These are phyloP conservation scores for Leccinum subrobustum DNA, from an alignment of 1,284 basidiomycete species.

Conservation along the genomic window DNA sequence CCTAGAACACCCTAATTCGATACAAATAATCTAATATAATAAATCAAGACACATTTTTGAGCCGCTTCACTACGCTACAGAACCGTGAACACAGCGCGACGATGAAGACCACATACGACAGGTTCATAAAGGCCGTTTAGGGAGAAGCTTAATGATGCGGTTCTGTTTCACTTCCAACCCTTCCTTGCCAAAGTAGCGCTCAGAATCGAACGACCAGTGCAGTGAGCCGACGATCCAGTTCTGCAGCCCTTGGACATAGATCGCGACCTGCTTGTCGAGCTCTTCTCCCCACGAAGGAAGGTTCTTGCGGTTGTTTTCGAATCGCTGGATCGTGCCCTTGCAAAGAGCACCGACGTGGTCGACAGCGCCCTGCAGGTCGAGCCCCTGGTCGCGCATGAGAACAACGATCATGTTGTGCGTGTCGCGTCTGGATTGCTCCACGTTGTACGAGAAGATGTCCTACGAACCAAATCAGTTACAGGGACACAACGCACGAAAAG, in stretches of 20 bases:
- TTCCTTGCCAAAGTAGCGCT: constrained; percentile 52
- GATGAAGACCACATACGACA: neutral
- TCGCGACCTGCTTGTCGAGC: constrained; percentile 47
- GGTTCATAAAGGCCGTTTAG: constrained; percentile 26
- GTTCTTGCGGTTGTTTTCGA: constrained; percentile 41
- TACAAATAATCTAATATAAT: constrained; percentile 9
- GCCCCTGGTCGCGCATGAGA: constrained; percentile 50
- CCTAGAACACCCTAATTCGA: constrained; percentile 8
- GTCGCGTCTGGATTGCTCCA: constrained; percentile 56
- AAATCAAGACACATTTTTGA: neutral
- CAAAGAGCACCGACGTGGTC: constrained; percentile 55
- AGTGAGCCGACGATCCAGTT: constrained; percentile 60
- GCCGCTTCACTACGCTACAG: neutral
- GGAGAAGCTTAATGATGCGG: constrained; percentile 45
- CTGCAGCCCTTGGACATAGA: constrained; percentile 51
- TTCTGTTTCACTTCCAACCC: constrained; percentile 47
- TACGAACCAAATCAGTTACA: constrained; percentile 23
- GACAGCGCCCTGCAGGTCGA: constrained; percentile 50
- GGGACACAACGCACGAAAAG: neutral
- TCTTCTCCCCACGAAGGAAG: constrained; percentile 54
- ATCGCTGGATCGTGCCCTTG: constrained; percentile 45
- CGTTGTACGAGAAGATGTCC: constrained; percentile 65
- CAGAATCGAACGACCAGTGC: constrained; percentile 59
- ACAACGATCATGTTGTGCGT: constrained; percentile 61
- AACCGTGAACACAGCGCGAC: neutral